phyloP scores from a whole-genome alignment of 176 grass and related monocot species.

The Oropetium thomaeum region DNA sequence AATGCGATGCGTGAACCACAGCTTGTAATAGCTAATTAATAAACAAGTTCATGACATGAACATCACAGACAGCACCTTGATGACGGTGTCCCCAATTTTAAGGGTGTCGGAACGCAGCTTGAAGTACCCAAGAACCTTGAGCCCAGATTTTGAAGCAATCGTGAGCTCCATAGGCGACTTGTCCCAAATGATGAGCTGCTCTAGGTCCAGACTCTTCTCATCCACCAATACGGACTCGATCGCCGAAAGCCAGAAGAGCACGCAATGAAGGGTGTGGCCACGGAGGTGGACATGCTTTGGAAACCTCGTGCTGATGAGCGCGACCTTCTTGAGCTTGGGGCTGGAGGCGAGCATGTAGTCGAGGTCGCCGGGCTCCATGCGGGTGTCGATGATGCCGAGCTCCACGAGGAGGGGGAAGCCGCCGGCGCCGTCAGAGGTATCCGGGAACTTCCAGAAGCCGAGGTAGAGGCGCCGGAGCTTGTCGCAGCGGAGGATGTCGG shows the following conservation, averaged over 20 bases:
- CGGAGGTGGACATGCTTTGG: neutral
- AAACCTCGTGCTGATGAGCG: neutral
- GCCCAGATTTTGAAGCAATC: neutral
- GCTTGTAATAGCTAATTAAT: neutral
- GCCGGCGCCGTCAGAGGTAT: neutral
- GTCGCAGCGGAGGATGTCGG: slow-evolving; percentile 3
- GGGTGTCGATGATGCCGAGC: slow-evolving; percentile 15
- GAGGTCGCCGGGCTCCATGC: slow-evolving; percentile 13
- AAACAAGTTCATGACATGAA: neutral
- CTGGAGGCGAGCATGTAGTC: slow-evolving; percentile 28
- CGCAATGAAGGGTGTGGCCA: slow-evolving; percentile 15
- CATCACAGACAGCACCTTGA: neutral
- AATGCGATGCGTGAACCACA: neutral
- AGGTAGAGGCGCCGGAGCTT: slow-evolving; percentile 35
- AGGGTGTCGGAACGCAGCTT: neutral
- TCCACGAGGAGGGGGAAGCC: slow-evolving; percentile 34
- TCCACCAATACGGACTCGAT: too few species aligned
- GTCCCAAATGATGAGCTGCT: slow-evolving; percentile 18
- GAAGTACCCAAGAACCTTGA: neutral
- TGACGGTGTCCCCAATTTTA: neutral
- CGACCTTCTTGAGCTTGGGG: slow-evolving; percentile 19
- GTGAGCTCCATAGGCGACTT: neutral
- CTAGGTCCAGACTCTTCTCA: too few species aligned
- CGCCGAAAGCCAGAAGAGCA: neutral
- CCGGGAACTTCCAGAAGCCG: neutral